Evolutionary conservation across 2,329 filamentous ascomycete genomes (phyloP), one percentile per base, ranked within the genome.

Genomic region (Septoria petroselini): DNA sequence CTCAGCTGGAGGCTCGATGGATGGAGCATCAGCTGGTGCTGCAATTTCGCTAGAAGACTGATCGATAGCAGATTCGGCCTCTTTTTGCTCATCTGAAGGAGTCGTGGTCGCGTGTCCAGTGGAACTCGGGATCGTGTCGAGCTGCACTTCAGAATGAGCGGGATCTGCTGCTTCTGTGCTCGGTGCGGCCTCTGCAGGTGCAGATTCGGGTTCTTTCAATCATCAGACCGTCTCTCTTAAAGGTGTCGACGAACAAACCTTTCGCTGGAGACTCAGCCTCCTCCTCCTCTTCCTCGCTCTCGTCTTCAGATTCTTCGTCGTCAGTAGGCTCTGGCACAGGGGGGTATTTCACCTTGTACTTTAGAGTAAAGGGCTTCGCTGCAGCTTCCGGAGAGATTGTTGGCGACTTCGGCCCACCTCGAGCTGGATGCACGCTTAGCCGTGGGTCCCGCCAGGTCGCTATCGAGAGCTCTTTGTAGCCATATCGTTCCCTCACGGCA

Each of bases 381-480:
- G 52, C 61, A 23, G 48, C 49, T 35, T 61, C 61, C 11, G 62
- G 52, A 7, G 59, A 59, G 8, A 62, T 43, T 5, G 50, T 38
- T 7, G 56, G 52, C 15, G 53, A 34, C 50, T 50, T 54, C 4
- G 57, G 58, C 15, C 61, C 61, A 25, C 62, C 62, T 50, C 59
- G 49, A 12, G 57, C 55, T 9, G 60, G 60, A 45, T 62, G 55
- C 7, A 61, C 57, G 25, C 58, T 61, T 7, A 54, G 46, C 25
- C 40, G 53, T 7, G 62, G 62, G 43, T 65, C 57, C 12, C 56
- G 47, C 62, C 62, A 65, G 38, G 52, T 59, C 14, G 61, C 61
- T 15, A 65, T 50, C 3, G 52, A 52, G 23, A 62, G 49, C 15
- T 57, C 43, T 27, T 51, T 54, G 50, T 61, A 60, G 27, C 56